These are phyloP conservation scores for Septoria petroselini DNA, from an alignment of 2,329 filamentous ascomycete genomes.

Conservation along the genomic window DNA sequence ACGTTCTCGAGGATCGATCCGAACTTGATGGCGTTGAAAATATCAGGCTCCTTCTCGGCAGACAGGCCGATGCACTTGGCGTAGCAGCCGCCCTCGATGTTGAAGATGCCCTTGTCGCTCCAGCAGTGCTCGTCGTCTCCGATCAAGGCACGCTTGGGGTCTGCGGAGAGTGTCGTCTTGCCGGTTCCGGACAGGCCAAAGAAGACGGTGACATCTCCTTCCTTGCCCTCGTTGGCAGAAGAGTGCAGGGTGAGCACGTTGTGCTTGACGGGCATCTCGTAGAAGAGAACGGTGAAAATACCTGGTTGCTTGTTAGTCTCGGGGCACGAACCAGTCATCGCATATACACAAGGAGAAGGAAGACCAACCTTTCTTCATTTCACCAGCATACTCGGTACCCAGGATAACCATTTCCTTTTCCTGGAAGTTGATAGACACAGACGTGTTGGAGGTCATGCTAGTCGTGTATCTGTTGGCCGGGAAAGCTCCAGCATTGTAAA, in stretches of 20 bases:
- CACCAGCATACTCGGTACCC: slow-evolving; percentile 85
- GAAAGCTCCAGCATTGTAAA: slow-evolving; percentile 99
- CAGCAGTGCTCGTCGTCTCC: slow-evolving; percentile 99
- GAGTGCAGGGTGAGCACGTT: slow-evolving; percentile 98
- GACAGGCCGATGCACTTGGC: slow-evolving; percentile 98
- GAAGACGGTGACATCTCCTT: slow-evolving; percentile 97
- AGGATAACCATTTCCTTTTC: slow-evolving; percentile 99
- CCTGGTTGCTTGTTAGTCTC: slow-evolving; percentile 46
- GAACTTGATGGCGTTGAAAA: slow-evolving; percentile 92
- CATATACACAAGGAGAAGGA: slow-evolving; percentile 2
- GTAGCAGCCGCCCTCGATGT: slow-evolving; percentile 99
- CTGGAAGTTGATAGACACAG: slow-evolving; percentile 96
- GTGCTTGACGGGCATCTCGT: slow-evolving; percentile 99
- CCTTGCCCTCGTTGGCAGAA: slow-evolving; percentile 92
- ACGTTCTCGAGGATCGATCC: slow-evolving; percentile 98
- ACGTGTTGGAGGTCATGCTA: slow-evolving; percentile 98
- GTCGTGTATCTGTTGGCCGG: slow-evolving; percentile 96
- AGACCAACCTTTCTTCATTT: slow-evolving; percentile 34
- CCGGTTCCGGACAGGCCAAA: slow-evolving; percentile 97
- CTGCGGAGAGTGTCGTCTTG: slow-evolving; percentile 96
- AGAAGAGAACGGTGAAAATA: slow-evolving; percentile 98
- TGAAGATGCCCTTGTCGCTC: slow-evolving; percentile 95
- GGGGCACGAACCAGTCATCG: too few relatives aligned
- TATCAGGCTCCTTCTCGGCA: slow-evolving; percentile 98
- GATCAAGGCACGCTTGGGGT: slow-evolving; percentile 92